Evolutionary conservation across 257 asterid species (phyloP), one percentile per base, ranked within the genome.

Genomic region (Ilex aquifolium): DNA sequence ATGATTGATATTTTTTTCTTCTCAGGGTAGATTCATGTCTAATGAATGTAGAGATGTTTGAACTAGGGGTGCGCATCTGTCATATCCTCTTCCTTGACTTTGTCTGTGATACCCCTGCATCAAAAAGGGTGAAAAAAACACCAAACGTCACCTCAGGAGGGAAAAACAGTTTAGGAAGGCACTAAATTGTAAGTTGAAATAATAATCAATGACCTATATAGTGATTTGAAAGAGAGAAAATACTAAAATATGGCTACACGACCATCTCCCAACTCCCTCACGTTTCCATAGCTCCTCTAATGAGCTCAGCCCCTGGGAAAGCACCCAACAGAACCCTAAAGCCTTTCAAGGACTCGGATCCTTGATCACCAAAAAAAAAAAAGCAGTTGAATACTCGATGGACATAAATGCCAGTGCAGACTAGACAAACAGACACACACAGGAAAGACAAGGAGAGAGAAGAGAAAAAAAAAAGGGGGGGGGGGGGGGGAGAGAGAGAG

Each of bases 31-130:
- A 14, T 10, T 46, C 13, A 14, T 10, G 52, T 10, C 12, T 3
- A 46, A 46, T 3, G 3, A 14, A 46, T 46, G 52, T 46, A 10
- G 52, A 46, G 3, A 7, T 3, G 52, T 46, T 49, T 10, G 61
- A 32, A 51, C 56, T 51, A 51, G 57, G 30, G 40, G 48, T 30
- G 62, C 42, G 51, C 70, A 64, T 71, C 82, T 6, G 61, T n/a
- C 66, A 55, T 69, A 36, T 72, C 71, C 10, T 69, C 85, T 31
- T 63, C 80, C 50, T 70, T 66, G 69, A 72, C 66, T 29, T 69
- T 54, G 44, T 51, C 68, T 8, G 73, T 67, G 16, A 62, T 68
- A 61, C 76, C 77, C 81, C 88, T 82, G 84, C 62, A 64, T 55
- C 57, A 59, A 32, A 61, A 31, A 16, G n/a, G 27, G 51, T 29